Base-by-base conservation (phyloP, 371 early-diverging fungal species). In the Synchytrium microbalum region DNA sequence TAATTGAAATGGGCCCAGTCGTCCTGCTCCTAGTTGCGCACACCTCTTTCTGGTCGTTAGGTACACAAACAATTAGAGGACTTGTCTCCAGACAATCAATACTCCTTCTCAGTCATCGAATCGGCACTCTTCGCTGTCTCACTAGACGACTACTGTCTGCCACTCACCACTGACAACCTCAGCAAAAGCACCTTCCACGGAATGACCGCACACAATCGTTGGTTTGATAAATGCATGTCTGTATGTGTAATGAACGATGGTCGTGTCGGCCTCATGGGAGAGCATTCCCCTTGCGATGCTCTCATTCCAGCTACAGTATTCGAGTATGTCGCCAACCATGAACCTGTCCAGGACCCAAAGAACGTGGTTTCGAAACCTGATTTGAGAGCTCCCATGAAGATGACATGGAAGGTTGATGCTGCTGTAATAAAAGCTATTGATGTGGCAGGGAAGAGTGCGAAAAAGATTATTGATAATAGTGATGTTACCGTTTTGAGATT, bases 271-370 rank as follows among this genome's bases (percentile, higher is more conserved):
- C 92, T 95, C 83, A 83, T 84, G 62, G 95, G 91, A 61, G 97
- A 97, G 84, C 97, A 96, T 78, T 91, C 93, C 60, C 89, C 88
- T 78, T 94, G 95, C 94, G 97, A 97, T 69, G 97, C 92, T 61
- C 95, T 94, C 28, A 89, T 92, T 27, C 92, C 93, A 24, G 77
- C 81, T 69, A 86, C 92, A 57, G 74, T 94, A 27, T 79, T 79
- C 71, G 88, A 88, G 67, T 88, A 71, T 62, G 75, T 88, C 51
- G 73, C 75, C 67, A 76, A 80, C 86, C 25, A 51, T 71, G 0
- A 91, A 89, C 13, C 78, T 5, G 46, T 19, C 19, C 46, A 19
- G 19, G 46, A 38, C 46, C 46, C 46, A 38, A 19, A 5, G 10
- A 32, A 72, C 72, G 81, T 77, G 66, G 69, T 66, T 56, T 51